Conservation (phyloP, 2,329 filamentous ascomycete genomes). For the Rutstroemia sp. region DNA sequence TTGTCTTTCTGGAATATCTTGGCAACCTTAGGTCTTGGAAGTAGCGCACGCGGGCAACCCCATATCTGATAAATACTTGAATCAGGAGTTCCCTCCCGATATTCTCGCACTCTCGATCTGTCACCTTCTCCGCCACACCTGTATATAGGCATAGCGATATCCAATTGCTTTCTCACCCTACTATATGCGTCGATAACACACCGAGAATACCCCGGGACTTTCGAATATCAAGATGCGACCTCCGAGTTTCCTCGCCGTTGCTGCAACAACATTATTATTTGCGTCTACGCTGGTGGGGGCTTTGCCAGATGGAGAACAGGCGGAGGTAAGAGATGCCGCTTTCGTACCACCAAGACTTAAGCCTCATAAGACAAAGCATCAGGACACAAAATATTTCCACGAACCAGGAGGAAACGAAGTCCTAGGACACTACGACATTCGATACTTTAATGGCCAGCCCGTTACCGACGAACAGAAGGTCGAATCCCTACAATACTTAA, state of each 20-base stretch:
- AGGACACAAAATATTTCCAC: constrained; percentile 26
- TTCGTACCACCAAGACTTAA: not conserved
- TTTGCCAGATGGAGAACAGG: not conserved
- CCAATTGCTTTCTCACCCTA: no score
- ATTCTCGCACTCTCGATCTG: no score
- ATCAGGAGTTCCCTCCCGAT: no score
- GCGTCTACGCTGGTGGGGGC: not conserved
- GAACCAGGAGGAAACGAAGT: constrained; percentile 54
- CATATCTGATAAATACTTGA: no score
- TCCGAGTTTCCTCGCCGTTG: not conserved
- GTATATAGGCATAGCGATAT: no score
- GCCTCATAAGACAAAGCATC: not conserved
- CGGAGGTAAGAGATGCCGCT: not conserved
- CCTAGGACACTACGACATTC: constrained; percentile 65
- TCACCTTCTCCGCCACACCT: no score
- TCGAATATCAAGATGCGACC: constrained; percentile 3
- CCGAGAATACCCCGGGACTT: no score
- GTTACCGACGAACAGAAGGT: constrained; percentile 60
- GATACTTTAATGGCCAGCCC: constrained; percentile 55
- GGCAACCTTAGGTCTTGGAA: constrained; percentile 2
- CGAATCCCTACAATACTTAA: constrained; percentile 59
- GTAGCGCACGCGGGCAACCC: constrained; percentile 2
- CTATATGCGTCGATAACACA: no score
- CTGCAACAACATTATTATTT: not conserved
- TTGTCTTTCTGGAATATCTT: constrained; percentile 6